These are phyloP conservation scores for Cutaneotrichosporon curvatum DNA, from an alignment of 1,284 basidiomycete species.

Conservation along the genomic window DNA sequence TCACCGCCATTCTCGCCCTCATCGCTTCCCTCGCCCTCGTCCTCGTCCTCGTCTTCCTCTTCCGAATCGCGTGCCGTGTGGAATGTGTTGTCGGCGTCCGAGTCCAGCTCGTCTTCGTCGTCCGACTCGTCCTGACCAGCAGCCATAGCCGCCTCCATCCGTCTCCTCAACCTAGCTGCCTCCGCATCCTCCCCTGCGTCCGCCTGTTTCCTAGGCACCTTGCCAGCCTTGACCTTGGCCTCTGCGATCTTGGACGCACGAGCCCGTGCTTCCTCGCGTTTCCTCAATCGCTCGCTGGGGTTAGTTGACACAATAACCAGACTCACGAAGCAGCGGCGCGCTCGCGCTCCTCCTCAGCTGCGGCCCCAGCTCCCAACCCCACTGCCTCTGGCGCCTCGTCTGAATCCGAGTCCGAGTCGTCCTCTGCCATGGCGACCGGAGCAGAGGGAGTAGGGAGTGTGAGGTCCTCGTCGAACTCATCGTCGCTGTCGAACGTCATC, in stretches of 20 bases:
- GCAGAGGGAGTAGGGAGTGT: background rate
- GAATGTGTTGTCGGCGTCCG: conserved; percentile 24
- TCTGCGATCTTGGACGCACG: conserved; percentile 21
- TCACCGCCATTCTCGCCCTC: conserved; percentile 19
- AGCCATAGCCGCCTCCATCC: conserved; percentile 21
- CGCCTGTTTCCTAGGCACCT: conserved; percentile 7
- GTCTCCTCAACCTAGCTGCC: conserved; percentile 15
- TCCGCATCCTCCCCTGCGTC: conserved; percentile 24
- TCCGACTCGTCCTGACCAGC: conserved; percentile 11
- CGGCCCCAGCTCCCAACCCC: conserved; percentile 15
- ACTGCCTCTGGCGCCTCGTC: conserved; percentile 40
- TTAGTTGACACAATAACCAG: background rate
- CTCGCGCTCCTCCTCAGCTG: conserved; percentile 5
- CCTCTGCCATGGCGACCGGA: background rate
- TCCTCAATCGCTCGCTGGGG: conserved; percentile 1
- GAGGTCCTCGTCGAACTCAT: conserved; percentile 6
- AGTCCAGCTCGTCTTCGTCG: conserved; percentile 16
- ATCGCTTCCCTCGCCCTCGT: conserved; percentile 16
- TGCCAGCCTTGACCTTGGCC: conserved; percentile 15
- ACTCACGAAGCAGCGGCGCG: conserved; percentile 21
- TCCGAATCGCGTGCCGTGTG: conserved; percentile 10
- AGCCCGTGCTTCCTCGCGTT: conserved; percentile 1
- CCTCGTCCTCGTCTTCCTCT: conserved; percentile 12
- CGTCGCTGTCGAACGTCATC: conserved; percentile 24
- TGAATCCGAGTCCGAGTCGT: conserved; percentile 20